phyloP scores from a whole-genome alignment of 1,139 yeast species.

The Kluyveromyces sp. region DNA sequence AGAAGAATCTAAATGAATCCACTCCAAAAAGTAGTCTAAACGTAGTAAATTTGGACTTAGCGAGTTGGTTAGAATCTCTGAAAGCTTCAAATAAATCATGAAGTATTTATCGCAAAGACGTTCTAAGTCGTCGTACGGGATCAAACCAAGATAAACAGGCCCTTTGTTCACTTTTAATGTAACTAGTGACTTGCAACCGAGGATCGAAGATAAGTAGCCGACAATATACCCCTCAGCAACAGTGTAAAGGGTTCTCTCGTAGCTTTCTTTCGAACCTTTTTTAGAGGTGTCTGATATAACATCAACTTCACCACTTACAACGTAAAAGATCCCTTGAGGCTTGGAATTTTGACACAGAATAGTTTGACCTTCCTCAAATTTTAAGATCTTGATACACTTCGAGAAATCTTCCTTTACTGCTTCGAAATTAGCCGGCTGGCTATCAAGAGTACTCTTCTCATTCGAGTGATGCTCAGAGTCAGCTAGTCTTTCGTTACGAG shows the following conservation, averaged over 20 bases:
- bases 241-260: conserved; percentile 44
- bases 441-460: neutral
- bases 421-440: conserved; percentile 37
- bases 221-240: conserved; percentile 77
- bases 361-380: conserved; percentile 46
- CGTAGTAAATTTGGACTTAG: conserved; percentile 62
- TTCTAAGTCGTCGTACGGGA: conserved; percentile 58
- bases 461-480: conserved; percentile 7
- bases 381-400: conserved; percentile 50
- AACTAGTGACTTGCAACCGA: conserved; percentile 75
- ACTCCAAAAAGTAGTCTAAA: conserved; percentile 87
- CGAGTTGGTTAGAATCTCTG: conserved; percentile 59
- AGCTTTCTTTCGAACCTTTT: conserved; percentile 16
- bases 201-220: conserved; percentile 75
- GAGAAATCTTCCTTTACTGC: conserved; percentile 60
- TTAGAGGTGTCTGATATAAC: conserved; percentile 38
- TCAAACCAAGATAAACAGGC: conserved; percentile 62
- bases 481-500: conserved; percentile 6
- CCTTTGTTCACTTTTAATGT: conserved; percentile 49
- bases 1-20: conserved; percentile 90
- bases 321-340: conserved; percentile 70
- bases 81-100: conserved; percentile 67
- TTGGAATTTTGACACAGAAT: conserved; percentile 59
- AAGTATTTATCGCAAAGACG: conserved; percentile 69
- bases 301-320: conserved; percentile 70